Base-by-base conservation (phyloP, 768 basidiomycete genomes). In the Tremella mesenterica region DNA sequence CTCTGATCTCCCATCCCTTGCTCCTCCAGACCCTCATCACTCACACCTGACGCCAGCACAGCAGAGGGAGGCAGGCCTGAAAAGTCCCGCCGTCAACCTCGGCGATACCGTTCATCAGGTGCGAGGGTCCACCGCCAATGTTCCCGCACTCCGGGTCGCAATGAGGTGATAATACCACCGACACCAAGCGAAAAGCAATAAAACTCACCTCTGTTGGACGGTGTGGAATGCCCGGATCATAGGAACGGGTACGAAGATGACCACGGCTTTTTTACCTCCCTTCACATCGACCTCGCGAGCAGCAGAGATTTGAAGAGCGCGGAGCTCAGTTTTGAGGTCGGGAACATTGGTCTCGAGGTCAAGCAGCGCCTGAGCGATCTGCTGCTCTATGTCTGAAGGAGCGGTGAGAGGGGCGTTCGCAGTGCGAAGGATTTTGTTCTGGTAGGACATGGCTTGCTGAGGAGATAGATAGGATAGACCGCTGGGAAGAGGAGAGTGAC, bases 261-360 rank as follows among this genome's bases (percentile, higher is more conserved):
- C 89, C 69, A 99, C 92, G 48, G 95, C 95, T 81, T 97, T 99
- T 80, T 95, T 96, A 73, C 95, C 95, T 59, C 93, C 95, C 70
- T 91, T 88, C 67, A 97, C 92, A 73, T 99, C 95, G 64, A 99
- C 87, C 78, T 99, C 95, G 71, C 91, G 91, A 62, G 95, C 95
- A 60, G 92, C 88, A 64, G 90, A 93, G 77, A 99, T 96, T 74
- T 96, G 91, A 64, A 99, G 83, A 56, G 85, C 83, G 45, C 92
- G 85, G 60, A 99, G 85, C 79, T 99, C 95, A 53, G 81, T 72
- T 84, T 96, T 99, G 79, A 99, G 85, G 77, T 99, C 95, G 58
- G 92, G 88, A 56, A 96, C 92, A 75, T 89, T 91, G 81, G 85
- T 88, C 78, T 97, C 93, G 72, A 99, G 83, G 81, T 99, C 95